Base-by-base conservation (phyloP, 331 rosid genomes). In the Spiraea crenata region DNA sequence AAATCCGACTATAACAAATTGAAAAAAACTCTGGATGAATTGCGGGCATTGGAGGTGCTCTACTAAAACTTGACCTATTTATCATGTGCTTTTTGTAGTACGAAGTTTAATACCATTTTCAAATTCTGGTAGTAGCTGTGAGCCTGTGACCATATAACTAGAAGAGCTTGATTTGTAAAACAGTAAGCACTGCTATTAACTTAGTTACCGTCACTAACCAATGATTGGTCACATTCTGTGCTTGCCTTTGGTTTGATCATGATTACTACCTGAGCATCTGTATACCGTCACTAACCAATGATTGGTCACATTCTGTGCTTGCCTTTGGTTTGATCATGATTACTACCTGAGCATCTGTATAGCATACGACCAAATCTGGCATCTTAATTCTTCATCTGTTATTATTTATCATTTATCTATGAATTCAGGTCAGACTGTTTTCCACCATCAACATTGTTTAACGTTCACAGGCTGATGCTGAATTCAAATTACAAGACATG, bases 41-140 rank as follows among this genome's bases (percentile, higher is more conserved):
- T 89, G 77, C 88, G 97, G 54, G 90, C 96, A 35, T 84, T 95
- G 55, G 95, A 93, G 99, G 99, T 93, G 75, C 73, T 64, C 42
- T 39, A 48, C 52, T 45, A 12, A 57, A 54, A 63, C 31, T 13
- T 79, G 37, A 25, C 47, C 59, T 58, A 70, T 72, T 44, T 15
- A 40, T 69, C 6, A 11, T 65, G 12, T 50, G 17, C 20, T 37
- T 57, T 59, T 25, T 25, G 31, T 25, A 17, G 50, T 66, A 51
- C 67, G 49, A 25, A 38, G 39, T 8, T 37, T 12, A 6, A 46
- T 25, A 48, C 74, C 31, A 19, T 35, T 65, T 44, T 47, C 7
- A 35, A 63, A 47, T 12, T n/a, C 46, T 45, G 31, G 31, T 40
- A 48, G 52, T 40, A 52, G 14, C 5, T 25, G 31, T 25, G 2